Evolutionary conservation across 2,329 filamentous ascomycete species (phyloP).

Genomic region (Aspergillus fructus): DNA sequence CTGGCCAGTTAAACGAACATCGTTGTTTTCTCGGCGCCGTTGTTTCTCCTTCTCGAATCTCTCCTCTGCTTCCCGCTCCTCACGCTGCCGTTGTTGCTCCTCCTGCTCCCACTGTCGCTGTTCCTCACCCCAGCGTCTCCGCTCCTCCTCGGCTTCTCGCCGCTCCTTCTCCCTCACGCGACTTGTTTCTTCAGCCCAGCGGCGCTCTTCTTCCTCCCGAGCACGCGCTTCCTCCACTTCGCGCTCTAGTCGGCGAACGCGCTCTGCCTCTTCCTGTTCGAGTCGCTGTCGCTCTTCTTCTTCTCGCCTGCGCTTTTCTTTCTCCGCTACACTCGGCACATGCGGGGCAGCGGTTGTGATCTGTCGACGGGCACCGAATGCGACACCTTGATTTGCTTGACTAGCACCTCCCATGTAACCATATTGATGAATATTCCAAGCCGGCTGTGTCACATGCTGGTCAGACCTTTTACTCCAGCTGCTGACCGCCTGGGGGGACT

Average conservation of each 20-base stretch:
- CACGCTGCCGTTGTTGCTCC: conserved; percentile 67
- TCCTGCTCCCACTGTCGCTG: conserved; percentile 71
- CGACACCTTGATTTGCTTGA: conserved; percentile 90
- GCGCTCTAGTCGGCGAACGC: conserved; percentile 46
- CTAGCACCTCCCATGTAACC: conserved; percentile 97
- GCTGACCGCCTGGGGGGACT: conserved; percentile 63
- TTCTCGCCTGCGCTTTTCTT: conserved; percentile 67
- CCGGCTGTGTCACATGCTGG: conserved; percentile 76
- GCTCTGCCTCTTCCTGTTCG: conserved; percentile 55
- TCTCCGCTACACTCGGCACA: conserved; percentile 80
- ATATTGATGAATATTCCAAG: conserved; percentile 98
- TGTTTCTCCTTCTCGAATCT: conserved; percentile 66
- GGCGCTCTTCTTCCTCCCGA: conserved; percentile 46
- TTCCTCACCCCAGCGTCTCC: conserved; percentile 51
- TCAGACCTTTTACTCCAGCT: conserved; percentile 89
- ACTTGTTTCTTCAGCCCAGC: conserved; percentile 48
- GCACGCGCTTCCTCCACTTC: conserved; percentile 51
- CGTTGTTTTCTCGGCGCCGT: conserved; percentile 59
- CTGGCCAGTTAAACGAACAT: conserved; percentile 74
- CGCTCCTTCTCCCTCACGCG: conserved; percentile 53
- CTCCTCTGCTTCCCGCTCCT: conserved; percentile 72
- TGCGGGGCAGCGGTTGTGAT: conserved; percentile 80
- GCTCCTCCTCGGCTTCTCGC: conserved; percentile 46
- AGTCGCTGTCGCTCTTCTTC: conserved; percentile 54
- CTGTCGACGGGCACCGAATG: conserved; percentile 86